Evolutionary conservation across 2,329 filamentous ascomycete genomes (phyloP), one percentile per base, ranked within the genome.

Genomic region (Beauveria varroae): DNA sequence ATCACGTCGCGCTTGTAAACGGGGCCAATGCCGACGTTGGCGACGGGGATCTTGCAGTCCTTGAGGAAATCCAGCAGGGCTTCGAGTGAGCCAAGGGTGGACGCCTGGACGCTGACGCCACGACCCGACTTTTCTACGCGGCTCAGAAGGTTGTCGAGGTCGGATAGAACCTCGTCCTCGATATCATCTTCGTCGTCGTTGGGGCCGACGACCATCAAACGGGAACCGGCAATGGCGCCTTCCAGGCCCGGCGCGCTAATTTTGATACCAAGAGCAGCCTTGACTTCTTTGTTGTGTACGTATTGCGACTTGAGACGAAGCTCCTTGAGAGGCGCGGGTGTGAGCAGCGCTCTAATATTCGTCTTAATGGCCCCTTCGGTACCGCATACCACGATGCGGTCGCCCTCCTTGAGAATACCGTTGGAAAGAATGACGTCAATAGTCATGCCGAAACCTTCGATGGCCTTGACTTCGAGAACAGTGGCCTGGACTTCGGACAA

Each of bases 261-360:
- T 85, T 99, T 99, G 75, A 99, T 91, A 89, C 95, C 95, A 71
- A 99, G 85, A 9, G 95, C 92, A 22, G 96, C 95, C 82, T 97
- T 99, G 78, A 97, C 93, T 75, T 96, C 92, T 80, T 99, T 98
- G 81, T 99, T 97, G 81, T 99, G 96, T 34, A 99, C 93, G 70
- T 99, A 99, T 65, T 88, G 84, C 3, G 93, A 96, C 78, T 98
- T 98, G 69, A 99, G 85, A 74, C 96, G 92, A 66, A 99, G 77
- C 74, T 99, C 95, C 72, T 91, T 95, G 73, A 99, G 86, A 63
- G 92, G 90, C 12, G 92, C 93, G 1, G 95, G 95, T 3, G 95
- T 99, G 57, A 99, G 81, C 28, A 99, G 83, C 16, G 95, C 96
- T 78, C 95, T 86, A 69, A 99, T 95, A 68, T 97, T 97, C 7